Base-by-base conservation (phyloP, 2,329 filamentous ascomycete genomes). In the Cladosporium sphaerospermum region DNA sequence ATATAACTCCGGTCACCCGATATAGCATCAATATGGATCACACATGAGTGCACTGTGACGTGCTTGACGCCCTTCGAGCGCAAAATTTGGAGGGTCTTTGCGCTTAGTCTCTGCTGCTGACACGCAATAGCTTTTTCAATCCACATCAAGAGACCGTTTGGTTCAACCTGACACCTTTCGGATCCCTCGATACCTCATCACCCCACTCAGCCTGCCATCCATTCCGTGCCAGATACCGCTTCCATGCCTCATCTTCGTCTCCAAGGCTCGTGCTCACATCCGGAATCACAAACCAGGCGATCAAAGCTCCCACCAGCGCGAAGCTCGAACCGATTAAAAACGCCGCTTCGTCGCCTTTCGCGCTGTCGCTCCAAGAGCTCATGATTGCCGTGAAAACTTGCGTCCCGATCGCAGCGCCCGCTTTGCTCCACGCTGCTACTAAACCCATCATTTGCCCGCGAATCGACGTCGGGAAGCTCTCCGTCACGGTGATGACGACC, bases 381-480 rank as follows among this genome's bases (percentile, higher is more conserved):
- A 83, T 76, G 32, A 75, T 72, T 45, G 74, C 69, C 55, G 88
- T 86, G 56, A 89, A 90, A 6, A 93, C 83, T 61, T 86, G 90
- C 1, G 87, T 89, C 10, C 90, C 90, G 10, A 93, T 83, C 59
- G 95, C 95, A 3, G 89, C 90, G 23, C 63, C 64, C 23, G 89
- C 78, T 69, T 89, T 90, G 56, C 85, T 85, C 4, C 83, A 63
- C 0, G 85, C 85, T 0, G 86, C 85, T 0, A 85, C 85, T 34
- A 87, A 76, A 3, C 85, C 79, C 64, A 83, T 82, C 68, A 82
- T 82, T 64, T 87, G 82, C 3, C 90, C 90, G 37, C 89, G 56
- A 13, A 96, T 85, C n/a, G 87, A 85, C 4, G 90, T 95, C 0
- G 90, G 88, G 61, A 85, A 90, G 3, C 86, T 90, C 75, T 95